Conservation (phyloP, 805 yeast genomes). For the Pichia insulana region DNA sequence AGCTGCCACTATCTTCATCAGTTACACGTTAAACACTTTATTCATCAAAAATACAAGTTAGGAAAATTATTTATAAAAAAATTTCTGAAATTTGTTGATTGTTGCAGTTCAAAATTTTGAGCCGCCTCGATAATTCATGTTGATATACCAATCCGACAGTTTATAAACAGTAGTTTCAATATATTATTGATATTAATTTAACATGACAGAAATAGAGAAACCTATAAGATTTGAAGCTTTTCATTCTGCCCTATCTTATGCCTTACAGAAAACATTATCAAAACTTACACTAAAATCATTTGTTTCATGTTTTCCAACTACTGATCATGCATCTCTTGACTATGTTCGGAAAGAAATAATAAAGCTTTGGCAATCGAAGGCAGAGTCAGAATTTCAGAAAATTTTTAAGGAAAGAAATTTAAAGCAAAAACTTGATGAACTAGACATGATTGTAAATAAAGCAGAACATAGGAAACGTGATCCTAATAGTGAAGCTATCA, state of each 20-base stretch:
- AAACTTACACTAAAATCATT: conserved; percentile 37
- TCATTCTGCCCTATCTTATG: conserved; percentile 28
- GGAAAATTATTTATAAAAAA: not conserved
- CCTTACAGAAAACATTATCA: conserved; percentile 35
- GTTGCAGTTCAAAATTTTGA: not conserved
- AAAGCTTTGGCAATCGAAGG: conserved; percentile 34
- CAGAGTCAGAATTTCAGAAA: conserved; percentile 37
- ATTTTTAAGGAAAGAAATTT: conserved; percentile 39
- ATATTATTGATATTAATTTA: too few species aligned
- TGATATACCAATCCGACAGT: too few species aligned
- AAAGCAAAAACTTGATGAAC: conserved; percentile 34
- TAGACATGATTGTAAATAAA: conserved; percentile 38
- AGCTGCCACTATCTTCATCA: conserved; percentile 55
- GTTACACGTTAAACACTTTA: not conserved
- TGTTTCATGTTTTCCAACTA: conserved; percentile 37
- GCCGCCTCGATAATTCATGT: not conserved
- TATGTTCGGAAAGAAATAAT: conserved; percentile 38
- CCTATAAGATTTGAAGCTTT: conserved; percentile 27
- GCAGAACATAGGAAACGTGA: conserved; percentile 24
- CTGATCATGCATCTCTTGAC: conserved; percentile 34
- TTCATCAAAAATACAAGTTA: not conserved
- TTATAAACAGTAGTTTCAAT: too few species aligned
- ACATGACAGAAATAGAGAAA: not conserved
- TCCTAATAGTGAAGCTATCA: conserved; percentile 5
- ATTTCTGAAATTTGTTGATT: too few species aligned